A percentile compares a stretch with the other conserved stretches of the same genome.
phyloP scores from a whole-genome alignment of 352 stramenopile species.

The Pythium insidiosum region DNA sequence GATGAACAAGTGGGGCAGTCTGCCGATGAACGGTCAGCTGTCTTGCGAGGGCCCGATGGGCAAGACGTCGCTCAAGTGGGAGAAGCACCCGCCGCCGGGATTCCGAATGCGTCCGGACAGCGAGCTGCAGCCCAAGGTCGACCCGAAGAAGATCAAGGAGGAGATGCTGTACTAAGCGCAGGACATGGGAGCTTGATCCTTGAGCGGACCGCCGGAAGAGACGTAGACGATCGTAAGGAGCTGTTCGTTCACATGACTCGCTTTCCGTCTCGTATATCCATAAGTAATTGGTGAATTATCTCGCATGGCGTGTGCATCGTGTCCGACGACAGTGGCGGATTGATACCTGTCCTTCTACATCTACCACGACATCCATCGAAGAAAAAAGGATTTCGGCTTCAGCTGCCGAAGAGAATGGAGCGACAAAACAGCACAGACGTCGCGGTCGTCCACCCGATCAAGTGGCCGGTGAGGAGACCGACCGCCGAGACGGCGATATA shows the following conservation, averaged over 20 bases:
- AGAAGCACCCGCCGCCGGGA: constrained; percentile 69
- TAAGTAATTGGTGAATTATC: no score
- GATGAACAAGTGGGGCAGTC: constrained; percentile 97
- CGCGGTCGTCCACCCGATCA: constrained; percentile 46
- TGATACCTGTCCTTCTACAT: no score
- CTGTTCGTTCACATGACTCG: not conserved
- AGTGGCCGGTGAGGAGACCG: constrained; percentile 47
- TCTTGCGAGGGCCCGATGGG: constrained; percentile 96
- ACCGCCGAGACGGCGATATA: constrained; percentile 58
- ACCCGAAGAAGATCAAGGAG: constrained; percentile 90
- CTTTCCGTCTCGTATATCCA: not conserved
- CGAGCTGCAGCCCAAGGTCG: constrained; percentile 90
- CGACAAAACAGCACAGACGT: constrained; percentile 49
- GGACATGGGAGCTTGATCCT: not conserved
- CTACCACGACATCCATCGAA: no score
- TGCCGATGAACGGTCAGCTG: constrained; percentile 99
- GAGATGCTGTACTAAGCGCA: constrained; percentile 82
- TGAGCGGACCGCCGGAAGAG: no score
- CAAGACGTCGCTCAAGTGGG: constrained; percentile 92
- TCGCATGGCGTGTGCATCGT: no score
- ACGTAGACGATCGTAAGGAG: not conserved
- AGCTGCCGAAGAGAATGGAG: constrained; percentile 34
- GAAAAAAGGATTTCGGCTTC: no score
- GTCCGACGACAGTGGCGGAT: no score
- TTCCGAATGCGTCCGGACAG: constrained; percentile 90